Evolutionary conservation across 495 filamentous ascomycete genomes (phyloP).

Genomic region (Daldinia bambusicola): DNA sequence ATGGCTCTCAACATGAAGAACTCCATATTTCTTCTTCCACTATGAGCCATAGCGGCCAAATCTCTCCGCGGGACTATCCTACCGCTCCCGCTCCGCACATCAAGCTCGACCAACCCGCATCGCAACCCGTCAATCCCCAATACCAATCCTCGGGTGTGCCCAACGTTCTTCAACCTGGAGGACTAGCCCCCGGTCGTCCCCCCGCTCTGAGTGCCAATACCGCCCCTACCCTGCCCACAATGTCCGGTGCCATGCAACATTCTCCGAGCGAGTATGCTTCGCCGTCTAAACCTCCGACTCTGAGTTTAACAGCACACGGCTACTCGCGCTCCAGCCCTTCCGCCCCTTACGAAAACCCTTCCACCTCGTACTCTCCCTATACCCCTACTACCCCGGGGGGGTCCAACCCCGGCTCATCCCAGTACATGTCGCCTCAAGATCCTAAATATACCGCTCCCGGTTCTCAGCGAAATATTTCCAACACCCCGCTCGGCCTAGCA

Average conservation of each 20-base stretch:
- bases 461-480: constrained; percentile 75
- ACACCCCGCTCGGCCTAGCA: constrained; percentile 88
- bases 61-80: constrained; percentile 62
- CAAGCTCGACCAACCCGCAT: constrained; percentile 68
- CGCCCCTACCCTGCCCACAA: constrained; percentile 74
- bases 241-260: constrained; percentile 63
- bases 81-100: constrained; percentile 65
- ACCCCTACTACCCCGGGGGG: constrained; percentile 71
- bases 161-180: constrained; percentile 74
- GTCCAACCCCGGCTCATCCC: constrained; percentile 55
- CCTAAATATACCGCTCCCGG: constrained; percentile 74
- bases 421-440: constrained; percentile 75
- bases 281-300: constrained; percentile 71
- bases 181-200: constrained; percentile 65
- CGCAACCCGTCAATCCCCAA: constrained; percentile 59
- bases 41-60: constrained; percentile 57
- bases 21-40: constrained; percentile 78
- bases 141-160: constrained; percentile 71
- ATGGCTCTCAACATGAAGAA: constrained; percentile 69
- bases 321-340: constrained; percentile 90
- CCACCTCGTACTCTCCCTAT: constrained; percentile 77
- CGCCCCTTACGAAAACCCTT: constrained; percentile 63
- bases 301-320: constrained; percentile 65
- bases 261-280: constrained; percentile 68
- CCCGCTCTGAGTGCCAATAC: constrained; percentile 74